phyloP scores from a whole-genome alignment of 1,284 basidiomycete species.

The Pseudomicrostroma phylloplanum region DNA sequence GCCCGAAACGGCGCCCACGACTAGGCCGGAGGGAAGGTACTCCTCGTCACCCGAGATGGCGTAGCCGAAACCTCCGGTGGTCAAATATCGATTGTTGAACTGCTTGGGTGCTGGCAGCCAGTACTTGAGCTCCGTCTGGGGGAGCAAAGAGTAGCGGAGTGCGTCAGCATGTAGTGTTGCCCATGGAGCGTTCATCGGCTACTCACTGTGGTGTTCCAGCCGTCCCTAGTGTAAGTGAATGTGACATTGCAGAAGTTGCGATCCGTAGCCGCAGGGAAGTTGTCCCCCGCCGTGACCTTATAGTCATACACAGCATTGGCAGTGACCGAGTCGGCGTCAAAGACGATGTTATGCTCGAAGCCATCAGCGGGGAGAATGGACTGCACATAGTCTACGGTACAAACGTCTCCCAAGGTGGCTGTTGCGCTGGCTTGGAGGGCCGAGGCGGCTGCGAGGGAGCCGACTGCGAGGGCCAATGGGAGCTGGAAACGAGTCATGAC shows the following conservation, averaged over 20 bases:
- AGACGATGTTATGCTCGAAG: neutral
- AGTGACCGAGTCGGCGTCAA: constrained; percentile 7
- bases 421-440: too few species aligned
- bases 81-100: constrained; percentile 2
- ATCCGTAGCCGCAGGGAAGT: constrained; percentile 4
- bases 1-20: neutral
- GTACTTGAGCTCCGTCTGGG: constrained; percentile 7
- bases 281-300: neutral
- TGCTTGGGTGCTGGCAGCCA: neutral
- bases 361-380: neutral
- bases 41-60: neutral
- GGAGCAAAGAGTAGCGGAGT: too few species aligned
- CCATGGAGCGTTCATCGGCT: too few species aligned
- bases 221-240: neutral
- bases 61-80: constrained; percentile 3
- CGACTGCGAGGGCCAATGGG: too few species aligned
- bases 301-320: neutral
- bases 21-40: neutral
- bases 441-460: too few species aligned
- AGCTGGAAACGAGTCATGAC: too few species aligned
- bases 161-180: too few species aligned
- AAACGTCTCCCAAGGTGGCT: constrained; percentile 4
- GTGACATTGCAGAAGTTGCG: constrained; percentile 4
- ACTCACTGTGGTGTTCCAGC: too few species aligned
- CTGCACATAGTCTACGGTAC: neutral